Evolutionary conservation across 768 basidiomycete species (phyloP).

Genomic region (Suillus occidentalis): DNA sequence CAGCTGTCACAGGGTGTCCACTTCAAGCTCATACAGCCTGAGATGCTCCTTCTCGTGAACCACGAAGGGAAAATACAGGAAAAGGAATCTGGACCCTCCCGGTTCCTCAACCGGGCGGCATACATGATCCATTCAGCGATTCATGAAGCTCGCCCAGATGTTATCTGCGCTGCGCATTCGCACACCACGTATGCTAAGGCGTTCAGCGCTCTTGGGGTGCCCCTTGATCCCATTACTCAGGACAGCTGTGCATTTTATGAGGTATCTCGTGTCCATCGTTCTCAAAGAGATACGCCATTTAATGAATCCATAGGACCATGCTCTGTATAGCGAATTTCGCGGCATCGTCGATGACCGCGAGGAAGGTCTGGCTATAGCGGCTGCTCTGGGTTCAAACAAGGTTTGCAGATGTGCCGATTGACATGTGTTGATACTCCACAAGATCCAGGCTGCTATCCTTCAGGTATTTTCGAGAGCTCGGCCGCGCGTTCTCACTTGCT

Average conservation of each 20-base stretch:
- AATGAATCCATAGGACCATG: conserved; percentile 22
- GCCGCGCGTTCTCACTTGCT: not conserved
- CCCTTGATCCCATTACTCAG: conserved; percentile 33
- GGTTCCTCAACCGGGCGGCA: conserved; percentile 37
- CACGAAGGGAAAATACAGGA: conserved; percentile 34
- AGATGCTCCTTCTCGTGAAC: conserved; percentile 47
- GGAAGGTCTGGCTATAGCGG: conserved; percentile 34
- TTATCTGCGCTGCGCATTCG: conserved; percentile 35
- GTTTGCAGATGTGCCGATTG: conserved; percentile 2
- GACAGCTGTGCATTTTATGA: conserved; percentile 36
- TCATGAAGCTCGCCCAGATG: conserved; percentile 36
- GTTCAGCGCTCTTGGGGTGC: conserved; percentile 35
- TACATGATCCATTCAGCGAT: conserved; percentile 39
- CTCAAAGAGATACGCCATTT: not conserved
- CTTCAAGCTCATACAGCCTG: conserved; percentile 45
- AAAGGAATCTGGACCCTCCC: conserved; percentile 31
- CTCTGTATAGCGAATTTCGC: conserved; percentile 27
- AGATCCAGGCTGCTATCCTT: conserved; percentile 21
- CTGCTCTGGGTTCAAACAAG: conserved; percentile 26
- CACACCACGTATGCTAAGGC: conserved; percentile 38
- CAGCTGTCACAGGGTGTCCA: conserved; percentile 37
- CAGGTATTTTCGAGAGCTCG: conserved; percentile 11
- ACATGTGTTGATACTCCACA: not conserved
- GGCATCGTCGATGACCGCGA: conserved; percentile 36
- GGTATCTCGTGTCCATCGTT: conserved; percentile 6